These are phyloP conservation scores for Cercospora beticola DNA, from an alignment of 2,329 filamentous ascomycete genomes.

Conservation along the genomic window DNA sequence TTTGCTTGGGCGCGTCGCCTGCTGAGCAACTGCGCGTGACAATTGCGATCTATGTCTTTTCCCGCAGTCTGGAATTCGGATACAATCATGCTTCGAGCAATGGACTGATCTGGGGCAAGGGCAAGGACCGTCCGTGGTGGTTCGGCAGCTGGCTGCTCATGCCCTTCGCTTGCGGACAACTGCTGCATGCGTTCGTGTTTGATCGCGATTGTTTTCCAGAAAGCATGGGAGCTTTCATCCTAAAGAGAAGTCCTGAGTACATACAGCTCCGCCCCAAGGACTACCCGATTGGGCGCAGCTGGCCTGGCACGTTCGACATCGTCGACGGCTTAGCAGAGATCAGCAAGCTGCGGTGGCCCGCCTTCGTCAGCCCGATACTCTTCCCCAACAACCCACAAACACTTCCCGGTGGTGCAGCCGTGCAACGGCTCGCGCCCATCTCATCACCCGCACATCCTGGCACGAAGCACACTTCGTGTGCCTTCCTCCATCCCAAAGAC, in stretches of 20 bases:
- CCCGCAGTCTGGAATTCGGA: slow-evolving; percentile 77
- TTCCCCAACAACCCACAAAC: slow-evolving; percentile 63
- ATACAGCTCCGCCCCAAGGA: slow-evolving; percentile 69
- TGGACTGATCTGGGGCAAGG: slow-evolving; percentile 50
- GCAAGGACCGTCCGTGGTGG: slow-evolving; percentile 64
- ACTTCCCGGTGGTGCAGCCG: slow-evolving; percentile 57
- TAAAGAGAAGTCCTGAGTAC: slow-evolving; percentile 73
- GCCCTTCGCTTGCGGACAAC: slow-evolving; percentile 50
- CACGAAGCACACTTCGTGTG: slow-evolving; percentile 82
- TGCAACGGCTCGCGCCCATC: slow-evolving; percentile 71
- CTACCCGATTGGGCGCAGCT: slow-evolving; percentile 68
- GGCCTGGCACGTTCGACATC: slow-evolving; percentile 74
- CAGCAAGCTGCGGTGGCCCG: slow-evolving; percentile 80
- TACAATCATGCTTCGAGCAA: slow-evolving; percentile 82
- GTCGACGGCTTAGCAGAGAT: slow-evolving; percentile 80
- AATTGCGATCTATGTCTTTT: slow-evolving; percentile 77
- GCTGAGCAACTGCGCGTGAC: slow-evolving; percentile 71
- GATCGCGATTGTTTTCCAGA: slow-evolving; percentile 55
- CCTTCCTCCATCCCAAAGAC: slow-evolving; percentile 80
- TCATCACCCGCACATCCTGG: slow-evolving; percentile 83
- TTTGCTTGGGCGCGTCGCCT: slow-evolving; percentile 76
- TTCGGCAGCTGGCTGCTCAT: slow-evolving; percentile 54
- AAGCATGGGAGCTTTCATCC: slow-evolving; percentile 64
- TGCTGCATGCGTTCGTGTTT: slow-evolving; percentile 53
- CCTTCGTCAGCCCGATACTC: slow-evolving; percentile 80